Evolutionary conservation across 192 early-diverging fungal genomes (phyloP).

Genomic region (Geranomyces michiganensis): DNA sequence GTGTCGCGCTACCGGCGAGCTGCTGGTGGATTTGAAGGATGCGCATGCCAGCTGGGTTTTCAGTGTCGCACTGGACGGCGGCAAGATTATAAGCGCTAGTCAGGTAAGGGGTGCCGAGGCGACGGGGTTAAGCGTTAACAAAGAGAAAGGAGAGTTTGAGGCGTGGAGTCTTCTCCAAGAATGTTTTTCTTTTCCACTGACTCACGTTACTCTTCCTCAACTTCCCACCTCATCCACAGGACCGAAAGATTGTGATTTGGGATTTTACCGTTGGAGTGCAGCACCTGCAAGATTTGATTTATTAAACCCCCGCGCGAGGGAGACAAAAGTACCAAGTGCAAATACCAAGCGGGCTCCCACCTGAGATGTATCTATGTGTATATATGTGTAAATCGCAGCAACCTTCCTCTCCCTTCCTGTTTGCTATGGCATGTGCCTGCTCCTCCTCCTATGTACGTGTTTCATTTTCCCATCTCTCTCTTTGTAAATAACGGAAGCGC

Average conservation of each 20-base stretch:
- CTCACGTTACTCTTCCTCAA: too few species aligned
- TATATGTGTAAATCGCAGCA: too few species aligned
- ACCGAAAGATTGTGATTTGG: constrained; percentile 57
- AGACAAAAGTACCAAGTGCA: too few species aligned
- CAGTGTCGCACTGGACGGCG: constrained; percentile 85
- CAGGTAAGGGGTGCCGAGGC: constrained; percentile 66
- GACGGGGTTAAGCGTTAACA: too few species aligned
- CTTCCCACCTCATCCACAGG: too few species aligned
- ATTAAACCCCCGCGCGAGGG: neutral
- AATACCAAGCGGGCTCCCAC: too few species aligned
- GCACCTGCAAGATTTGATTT: constrained; percentile 26
- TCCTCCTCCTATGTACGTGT: too few species aligned
- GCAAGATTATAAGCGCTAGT: constrained; percentile 76
- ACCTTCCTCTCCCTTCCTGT: too few species aligned
- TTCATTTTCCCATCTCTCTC: too few species aligned
- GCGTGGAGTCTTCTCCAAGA: neutral
- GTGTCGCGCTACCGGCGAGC: constrained; percentile 64
- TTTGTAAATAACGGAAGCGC: too few species aligned
- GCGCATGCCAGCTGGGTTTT: constrained; percentile 95
- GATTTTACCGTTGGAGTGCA: constrained; percentile 45
- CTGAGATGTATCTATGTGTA: too few species aligned
- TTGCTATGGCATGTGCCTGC: too few species aligned
- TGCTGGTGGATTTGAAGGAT: constrained; percentile 62
- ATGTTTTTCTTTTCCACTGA: neutral
- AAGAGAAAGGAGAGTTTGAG: neutral